Evolutionary conservation across 148 eudicot genomes (phyloP), one percentile per base, ranked within the genome.

Genomic region (Cornus controversa): DNA sequence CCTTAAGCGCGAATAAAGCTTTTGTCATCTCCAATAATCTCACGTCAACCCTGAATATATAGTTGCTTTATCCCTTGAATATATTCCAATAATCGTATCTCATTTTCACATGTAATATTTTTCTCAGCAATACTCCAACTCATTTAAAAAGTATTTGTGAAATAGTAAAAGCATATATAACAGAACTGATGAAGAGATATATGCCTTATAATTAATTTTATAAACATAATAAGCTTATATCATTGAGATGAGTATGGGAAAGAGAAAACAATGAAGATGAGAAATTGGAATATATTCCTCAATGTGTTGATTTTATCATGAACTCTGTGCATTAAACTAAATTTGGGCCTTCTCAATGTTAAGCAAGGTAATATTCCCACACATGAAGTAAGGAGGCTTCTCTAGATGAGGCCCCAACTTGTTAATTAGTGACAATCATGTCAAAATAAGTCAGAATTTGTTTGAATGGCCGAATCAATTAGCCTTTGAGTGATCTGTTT

Each of bases 231-330:
- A 45, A 1, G 9, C 50, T 50, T 50, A 13, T 13, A 50, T 50
- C 57, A 50, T 50, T 50, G 20, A 50, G 57, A 16, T 50, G 18
- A 50, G 57, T 11, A 50, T 50, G 14, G 57, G 57, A 50, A 50
- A 16, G 57, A 50, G 57, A 50, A 11, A 50, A 15, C 20, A 16
- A 11, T 50, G 57, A 50, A 57, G 62, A 47, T 50, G 54, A 77
- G 67, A 77, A 37, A 45, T 64, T 74, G 73, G 57, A 34, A 76
- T 70, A 83, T 76, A 80, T 83, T 80, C 86, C 75, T 22, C 34
- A 34, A 20, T 57, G 60, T 74, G 58, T 58, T 67, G 62, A 18
- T 27, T 77, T 69, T 37, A 29, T 10, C 57, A 11, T 1, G 3
- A 1, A 13, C 57, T 40, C 3, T 50, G 0, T 2, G 57, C 16